A percentile compares a stretch with the other conserved stretches of the same genome.
phyloP scores from a whole-genome alignment of 2,329 filamentous ascomycete species.

The Alternaria infectoria region DNA sequence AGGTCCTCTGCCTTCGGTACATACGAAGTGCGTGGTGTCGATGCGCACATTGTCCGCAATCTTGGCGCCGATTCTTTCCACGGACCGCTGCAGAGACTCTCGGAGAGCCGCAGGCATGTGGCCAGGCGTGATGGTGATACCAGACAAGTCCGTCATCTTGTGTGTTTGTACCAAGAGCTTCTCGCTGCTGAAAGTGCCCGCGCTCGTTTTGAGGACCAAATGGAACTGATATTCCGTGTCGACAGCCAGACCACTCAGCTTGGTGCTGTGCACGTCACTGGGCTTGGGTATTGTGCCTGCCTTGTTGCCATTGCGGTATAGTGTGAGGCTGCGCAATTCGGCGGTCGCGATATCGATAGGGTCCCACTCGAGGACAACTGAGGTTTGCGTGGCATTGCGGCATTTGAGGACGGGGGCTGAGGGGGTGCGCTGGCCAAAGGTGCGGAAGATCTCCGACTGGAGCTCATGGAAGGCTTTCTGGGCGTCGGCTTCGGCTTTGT shows the following conservation, averaged over 20 bases:
- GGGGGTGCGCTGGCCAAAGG: conserved; percentile 83
- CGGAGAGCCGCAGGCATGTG: conserved; percentile 76
- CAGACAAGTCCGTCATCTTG: conserved; percentile 97
- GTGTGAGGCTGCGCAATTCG: conserved; percentile 83
- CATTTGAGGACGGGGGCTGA: conserved; percentile 80
- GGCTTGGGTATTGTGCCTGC: conserved; percentile 92
- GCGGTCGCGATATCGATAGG: conserved; percentile 91
- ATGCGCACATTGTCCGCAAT: conserved; percentile 89
- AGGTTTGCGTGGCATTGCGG: conserved; percentile 98
- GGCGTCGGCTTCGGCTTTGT: conserved; percentile 74
- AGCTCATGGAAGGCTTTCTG: conserved; percentile 79
- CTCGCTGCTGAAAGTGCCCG: conserved; percentile 84
- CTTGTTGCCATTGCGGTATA: conserved; percentile 97
- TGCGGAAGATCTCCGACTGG: conserved; percentile 85
- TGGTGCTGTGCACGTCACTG: conserved; percentile 87
- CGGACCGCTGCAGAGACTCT: conserved; percentile 75
- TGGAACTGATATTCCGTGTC: conserved; percentile 97
- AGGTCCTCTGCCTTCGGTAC: conserved; percentile 86
- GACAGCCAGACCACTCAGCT: conserved; percentile 94
- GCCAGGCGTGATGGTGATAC: conserved; percentile 92
- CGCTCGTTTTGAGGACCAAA: conserved; percentile 86
- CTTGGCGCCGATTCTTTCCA: conserved; percentile 91
- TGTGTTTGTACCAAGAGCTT: conserved; percentile 88
- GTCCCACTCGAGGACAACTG: conserved; percentile 97
- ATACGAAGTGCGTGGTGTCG: conserved; percentile 98